phyloP scores from a whole-genome alignment of 495 filamentous ascomycete genomes.

The Penicillium longicatenatum region DNA sequence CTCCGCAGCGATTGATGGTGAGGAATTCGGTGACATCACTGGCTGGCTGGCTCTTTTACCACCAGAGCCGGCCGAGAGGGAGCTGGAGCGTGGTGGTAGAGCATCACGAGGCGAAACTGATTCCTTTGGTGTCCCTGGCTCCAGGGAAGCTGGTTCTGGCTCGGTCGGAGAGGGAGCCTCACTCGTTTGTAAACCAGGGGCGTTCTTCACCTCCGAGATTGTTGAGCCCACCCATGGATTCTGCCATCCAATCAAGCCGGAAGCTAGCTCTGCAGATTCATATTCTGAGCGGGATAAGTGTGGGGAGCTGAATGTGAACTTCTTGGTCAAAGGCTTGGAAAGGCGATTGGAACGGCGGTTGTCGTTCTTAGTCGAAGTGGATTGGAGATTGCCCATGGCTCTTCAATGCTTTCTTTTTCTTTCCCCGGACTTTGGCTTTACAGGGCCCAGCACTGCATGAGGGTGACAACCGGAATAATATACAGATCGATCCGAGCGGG shows the following conservation, averaged over 20 bases:
- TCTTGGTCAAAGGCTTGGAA: constrained; percentile 46
- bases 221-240: constrained; percentile 31
- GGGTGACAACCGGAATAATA: constrained; percentile 20
- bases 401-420: constrained; percentile 1
- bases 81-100: constrained; percentile 14
- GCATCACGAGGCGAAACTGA: constrained; percentile 2
- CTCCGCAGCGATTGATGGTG: constrained; percentile 15
- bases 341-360: constrained; percentile 41
- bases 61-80: constrained; percentile 17
- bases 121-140: neutral
- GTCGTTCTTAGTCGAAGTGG: constrained; percentile 39
- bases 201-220: constrained; percentile 18
- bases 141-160: constrained; percentile 5
- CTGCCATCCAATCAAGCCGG: constrained; percentile 32
- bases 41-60: constrained; percentile 29
- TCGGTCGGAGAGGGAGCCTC: constrained; percentile 23
- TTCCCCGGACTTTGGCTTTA: constrained; percentile 14
- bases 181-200: constrained; percentile 10
- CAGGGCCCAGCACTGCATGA: constrained; percentile 17
- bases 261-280: constrained; percentile 13
- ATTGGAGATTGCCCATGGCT: constrained; percentile 45
- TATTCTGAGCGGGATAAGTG: constrained; percentile 3
- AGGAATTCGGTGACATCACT: constrained; percentile 15
- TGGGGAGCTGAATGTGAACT: constrained; percentile 12
- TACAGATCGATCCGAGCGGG: constrained; percentile 6